phyloP scores from a whole-genome alignment of 2,329 filamentous ascomycete genomes.

The Aureobasidium sp. region DNA sequence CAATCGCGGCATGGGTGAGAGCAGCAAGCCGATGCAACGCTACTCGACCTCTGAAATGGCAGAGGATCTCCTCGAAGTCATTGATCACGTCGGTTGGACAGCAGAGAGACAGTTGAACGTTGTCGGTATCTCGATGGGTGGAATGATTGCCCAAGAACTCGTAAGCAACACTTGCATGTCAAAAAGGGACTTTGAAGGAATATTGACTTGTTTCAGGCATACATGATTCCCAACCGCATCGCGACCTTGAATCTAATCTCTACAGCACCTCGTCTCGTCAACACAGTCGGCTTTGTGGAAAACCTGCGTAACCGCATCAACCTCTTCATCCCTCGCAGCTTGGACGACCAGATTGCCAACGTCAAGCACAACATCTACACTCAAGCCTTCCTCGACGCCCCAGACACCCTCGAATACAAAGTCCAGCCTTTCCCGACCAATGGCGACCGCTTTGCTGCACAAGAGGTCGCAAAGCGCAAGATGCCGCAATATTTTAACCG shows the following conservation, averaged over 20 bases:
- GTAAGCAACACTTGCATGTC: conserved; percentile 28
- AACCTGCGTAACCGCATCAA: conserved; percentile 54
- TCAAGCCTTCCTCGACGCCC: conserved; percentile 50
- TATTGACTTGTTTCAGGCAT: conserved; percentile 21
- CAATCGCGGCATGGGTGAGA: conserved; percentile 76
- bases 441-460: conserved; percentile 73
- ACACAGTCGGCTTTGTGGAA: conserved; percentile 46
- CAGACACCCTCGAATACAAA: conserved; percentile 45
- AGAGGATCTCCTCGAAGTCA: conserved; percentile 62
- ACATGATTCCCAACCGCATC: conserved; percentile 40
- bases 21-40: conserved; percentile 65
- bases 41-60: conserved; percentile 86
- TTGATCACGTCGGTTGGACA: conserved; percentile 62
- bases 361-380: conserved; percentile 61
- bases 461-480: conserved; percentile 64
- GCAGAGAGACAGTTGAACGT: conserved; percentile 54
- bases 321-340: conserved; percentile 58
- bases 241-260: conserved; percentile 44
- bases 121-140: conserved; percentile 74
- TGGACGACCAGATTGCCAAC: conserved; percentile 58
- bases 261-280: conserved; percentile 40
- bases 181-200: neutral
- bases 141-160: conserved; percentile 87
- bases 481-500: conserved; percentile 53
- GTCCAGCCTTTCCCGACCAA: conserved; percentile 58